A percentile compares a stretch with the other conserved stretches of the same genome.
Evolutionary conservation across 345 rosid species (phyloP).

Genomic region (Hirschfeldia incana): DNA sequence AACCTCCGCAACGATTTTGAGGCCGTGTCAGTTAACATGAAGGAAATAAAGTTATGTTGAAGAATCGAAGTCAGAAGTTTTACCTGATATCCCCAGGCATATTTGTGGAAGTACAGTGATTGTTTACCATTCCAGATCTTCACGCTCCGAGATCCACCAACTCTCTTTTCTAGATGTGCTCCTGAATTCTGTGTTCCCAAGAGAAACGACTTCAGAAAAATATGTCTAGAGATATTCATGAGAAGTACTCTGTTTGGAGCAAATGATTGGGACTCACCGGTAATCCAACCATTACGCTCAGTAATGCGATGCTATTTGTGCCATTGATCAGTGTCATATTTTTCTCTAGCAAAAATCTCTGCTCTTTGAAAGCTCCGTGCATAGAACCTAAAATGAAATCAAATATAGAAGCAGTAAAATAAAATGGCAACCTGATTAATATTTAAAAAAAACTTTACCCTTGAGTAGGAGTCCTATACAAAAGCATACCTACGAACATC

Average conservation of each 20-base stretch:
- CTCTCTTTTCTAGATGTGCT: slow-evolving; percentile 61
- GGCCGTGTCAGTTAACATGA: slow-evolving; percentile 21
- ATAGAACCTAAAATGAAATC: slow-evolving; percentile 50
- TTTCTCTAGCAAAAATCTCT: slow-evolving; percentile 42
- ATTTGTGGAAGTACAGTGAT: slow-evolving; percentile 42
- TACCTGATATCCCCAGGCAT: slow-evolving; percentile 79
- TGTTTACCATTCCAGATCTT: slow-evolving; percentile 37
- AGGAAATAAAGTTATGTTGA: slow-evolving; percentile 15
- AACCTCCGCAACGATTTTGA: slow-evolving; percentile 45
- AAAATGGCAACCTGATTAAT: too few species aligned
- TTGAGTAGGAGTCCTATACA: slow-evolving; percentile 1
- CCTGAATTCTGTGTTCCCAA: slow-evolving; percentile 56
- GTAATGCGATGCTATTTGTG: slow-evolving; percentile 63
- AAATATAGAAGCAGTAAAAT: background rate
- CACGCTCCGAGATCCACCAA: slow-evolving; percentile 52
- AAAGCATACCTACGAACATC: slow-evolving; percentile 47
- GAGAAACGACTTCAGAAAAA: slow-evolving; percentile 9
- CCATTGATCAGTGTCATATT: slow-evolving; percentile 48
- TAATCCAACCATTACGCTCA: slow-evolving; percentile 82
- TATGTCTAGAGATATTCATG: background rate
- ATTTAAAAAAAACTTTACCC: background rate
- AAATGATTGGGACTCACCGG: slow-evolving; percentile 52
- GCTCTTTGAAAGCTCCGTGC: slow-evolving; percentile 49
- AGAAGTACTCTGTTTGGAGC: slow-evolving; percentile 21
- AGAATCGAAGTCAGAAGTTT: background rate